These are phyloP conservation scores for Bathelium albidoporum DNA, from an alignment of 495 filamentous ascomycete genomes.

Conservation along the genomic window DNA sequence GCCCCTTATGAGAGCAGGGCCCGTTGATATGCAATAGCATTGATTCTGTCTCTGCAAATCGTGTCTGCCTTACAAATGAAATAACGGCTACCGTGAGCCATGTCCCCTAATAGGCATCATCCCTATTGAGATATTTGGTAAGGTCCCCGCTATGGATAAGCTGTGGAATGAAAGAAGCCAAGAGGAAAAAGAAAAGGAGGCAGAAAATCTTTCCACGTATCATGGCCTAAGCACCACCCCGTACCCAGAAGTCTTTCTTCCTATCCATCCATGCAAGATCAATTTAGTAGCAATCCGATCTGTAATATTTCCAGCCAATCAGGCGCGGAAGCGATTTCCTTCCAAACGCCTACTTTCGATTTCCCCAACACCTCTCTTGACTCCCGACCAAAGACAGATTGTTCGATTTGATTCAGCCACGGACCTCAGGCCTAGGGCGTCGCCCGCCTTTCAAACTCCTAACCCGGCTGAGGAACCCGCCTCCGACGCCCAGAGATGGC, in stretches of 20 bases:
- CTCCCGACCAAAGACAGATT: neutral
- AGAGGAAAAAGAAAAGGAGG: neutral
- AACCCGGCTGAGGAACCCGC: slow-evolving; percentile 73
- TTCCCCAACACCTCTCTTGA: neutral
- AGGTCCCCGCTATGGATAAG: neutral
- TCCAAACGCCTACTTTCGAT: neutral
- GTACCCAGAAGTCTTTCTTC: neutral
- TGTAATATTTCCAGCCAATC: neutral
- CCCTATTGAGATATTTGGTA: neutral
- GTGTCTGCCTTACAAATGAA: neutral
- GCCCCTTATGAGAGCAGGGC: neutral
- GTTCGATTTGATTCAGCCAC: neutral
- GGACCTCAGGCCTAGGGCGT: slow-evolving; percentile 24
- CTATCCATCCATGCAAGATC: neutral
- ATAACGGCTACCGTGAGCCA: neutral
- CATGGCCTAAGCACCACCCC: neutral
- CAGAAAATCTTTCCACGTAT: neutral
- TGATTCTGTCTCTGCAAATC: neutral
- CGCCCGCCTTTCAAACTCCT: slow-evolving; percentile 67
- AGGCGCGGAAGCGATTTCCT: neutral
- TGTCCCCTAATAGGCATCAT: neutral
- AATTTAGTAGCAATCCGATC: neutral
- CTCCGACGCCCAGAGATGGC: slow-evolving; percentile 36
- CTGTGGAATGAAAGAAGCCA: too few relatives aligned
- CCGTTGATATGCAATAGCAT: neutral